phyloP scores from a whole-genome alignment of 1,139 yeast genomes.

The Debaryomyces nepalensis region DNA sequence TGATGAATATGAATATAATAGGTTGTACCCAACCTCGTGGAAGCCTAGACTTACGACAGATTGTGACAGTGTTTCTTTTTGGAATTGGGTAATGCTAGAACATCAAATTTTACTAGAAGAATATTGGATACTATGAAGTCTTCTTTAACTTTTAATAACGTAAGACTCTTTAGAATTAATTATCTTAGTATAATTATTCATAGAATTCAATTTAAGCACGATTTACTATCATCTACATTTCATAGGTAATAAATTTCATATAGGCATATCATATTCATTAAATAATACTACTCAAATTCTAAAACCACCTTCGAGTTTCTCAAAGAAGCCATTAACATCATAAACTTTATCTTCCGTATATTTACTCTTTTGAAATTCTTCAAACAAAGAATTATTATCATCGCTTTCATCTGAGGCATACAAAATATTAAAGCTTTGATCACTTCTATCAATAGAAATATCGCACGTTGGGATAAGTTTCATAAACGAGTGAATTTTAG shows the following conservation, averaged over 20 bases:
- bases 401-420: constrained; percentile 24
- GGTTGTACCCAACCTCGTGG: constrained; percentile 26
- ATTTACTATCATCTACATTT: neutral
- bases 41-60: constrained; percentile 38
- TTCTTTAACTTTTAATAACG: neutral
- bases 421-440: constrained; percentile 18
- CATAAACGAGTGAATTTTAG: constrained; percentile 10
- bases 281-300: constrained; percentile 15
- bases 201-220: too few relatives aligned
- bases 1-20: constrained; percentile 21
- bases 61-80: constrained; percentile 37
- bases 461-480: constrained; percentile 18
- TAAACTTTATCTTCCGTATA: constrained; percentile 30
- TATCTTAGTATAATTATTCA: neutral
- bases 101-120: constrained; percentile 15
- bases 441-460: constrained; percentile 13
- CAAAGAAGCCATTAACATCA: constrained; percentile 31
- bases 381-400: constrained; percentile 29
- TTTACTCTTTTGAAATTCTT: constrained; percentile 28
- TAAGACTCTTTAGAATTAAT: neutral
- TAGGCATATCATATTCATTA: neutral
- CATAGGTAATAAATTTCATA: neutral
- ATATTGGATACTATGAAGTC: neutral
- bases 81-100: constrained; percentile 34
- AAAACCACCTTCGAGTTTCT: constrained; percentile 31